Percentiles rank a stretch among this genome's conserved stretches.
phyloP scores from a whole-genome alignment of 2,329 filamentous ascomycete species.

The Fusarium bactridioides region DNA sequence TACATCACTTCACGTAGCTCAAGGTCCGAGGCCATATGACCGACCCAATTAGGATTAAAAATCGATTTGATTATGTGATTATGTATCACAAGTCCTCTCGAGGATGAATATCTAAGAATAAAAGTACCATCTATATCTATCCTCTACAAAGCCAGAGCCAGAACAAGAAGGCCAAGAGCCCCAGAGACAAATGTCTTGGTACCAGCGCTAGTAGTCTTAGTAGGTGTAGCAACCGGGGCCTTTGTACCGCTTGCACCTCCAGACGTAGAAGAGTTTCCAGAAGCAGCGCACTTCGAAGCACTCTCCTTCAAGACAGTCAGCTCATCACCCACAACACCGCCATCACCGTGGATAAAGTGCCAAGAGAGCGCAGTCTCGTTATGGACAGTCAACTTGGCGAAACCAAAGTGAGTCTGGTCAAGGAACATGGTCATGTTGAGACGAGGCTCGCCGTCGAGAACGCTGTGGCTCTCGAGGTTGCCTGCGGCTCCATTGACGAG shows the following conservation, averaged over 20 bases:
- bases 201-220: background rate
- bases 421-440: background rate
- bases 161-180: background rate
- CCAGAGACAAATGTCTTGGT: background rate
- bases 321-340: background rate
- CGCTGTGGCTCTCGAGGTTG: background rate
- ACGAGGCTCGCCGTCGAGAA: background rate
- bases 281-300: background rate
- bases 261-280: background rate
- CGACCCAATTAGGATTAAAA: fast-evolving
- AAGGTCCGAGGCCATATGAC: background rate
- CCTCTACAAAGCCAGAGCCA: background rate
- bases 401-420: background rate
- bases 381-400: background rate
- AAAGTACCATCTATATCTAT: background rate
- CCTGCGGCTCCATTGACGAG: slow-evolving; percentile 2
- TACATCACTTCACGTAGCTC: background rate
- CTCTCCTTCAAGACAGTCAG: background rate
- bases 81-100: background rate
- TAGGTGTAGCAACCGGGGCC: background rate
- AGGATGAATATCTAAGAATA: background rate
- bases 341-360: background rate
- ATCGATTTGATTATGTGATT: background rate
- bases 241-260: background rate
- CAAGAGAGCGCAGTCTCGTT: background rate